phyloP scores from a whole-genome alignment of 2,329 filamentous ascomycete species.

The Emmonsiellopsis sp. region DNA sequence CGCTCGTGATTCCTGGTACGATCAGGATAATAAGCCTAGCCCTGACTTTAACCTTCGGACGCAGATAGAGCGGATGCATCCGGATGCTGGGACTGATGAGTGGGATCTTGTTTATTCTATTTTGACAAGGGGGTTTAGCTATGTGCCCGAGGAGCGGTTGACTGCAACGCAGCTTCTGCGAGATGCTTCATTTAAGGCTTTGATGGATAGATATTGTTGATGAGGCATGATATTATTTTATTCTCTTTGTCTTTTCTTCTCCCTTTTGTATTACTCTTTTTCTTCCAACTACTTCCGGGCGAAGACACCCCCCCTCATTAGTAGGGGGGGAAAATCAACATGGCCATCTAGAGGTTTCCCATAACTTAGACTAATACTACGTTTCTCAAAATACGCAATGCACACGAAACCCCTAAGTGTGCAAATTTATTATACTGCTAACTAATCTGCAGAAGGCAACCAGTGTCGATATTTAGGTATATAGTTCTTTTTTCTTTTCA shows the following conservation, averaged over 20 bases:
- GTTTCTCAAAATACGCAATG: too few relatives aligned
- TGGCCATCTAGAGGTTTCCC: too few relatives aligned
- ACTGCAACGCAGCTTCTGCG: slow-evolving; percentile 19
- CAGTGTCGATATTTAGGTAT: too few relatives aligned
- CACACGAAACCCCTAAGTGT: too few relatives aligned
- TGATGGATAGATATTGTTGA: slow-evolving; percentile 20
- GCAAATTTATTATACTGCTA: too few relatives aligned
- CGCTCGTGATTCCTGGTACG: slow-evolving; percentile 20
- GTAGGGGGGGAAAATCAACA: neutral
- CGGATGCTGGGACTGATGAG: slow-evolving; percentile 2
- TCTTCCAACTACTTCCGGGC: neutral
- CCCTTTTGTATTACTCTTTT: too few relatives aligned
- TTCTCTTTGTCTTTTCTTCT: neutral
- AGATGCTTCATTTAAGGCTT: slow-evolving; percentile 19
- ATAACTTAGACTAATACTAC: too few relatives aligned
- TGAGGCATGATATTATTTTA: slow-evolving; percentile 8
- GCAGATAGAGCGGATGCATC: neutral
- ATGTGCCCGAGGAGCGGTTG: slow-evolving; percentile 15
- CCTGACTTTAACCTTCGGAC: neutral
- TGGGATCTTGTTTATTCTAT: slow-evolving; percentile 9
- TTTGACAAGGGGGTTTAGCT: slow-evolving; percentile 18
- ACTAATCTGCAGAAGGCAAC: too few relatives aligned
- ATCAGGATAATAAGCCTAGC: slow-evolving; percentile 11
- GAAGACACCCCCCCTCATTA: neutral
- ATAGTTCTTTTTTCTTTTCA: too few relatives aligned